These are phyloP conservation scores for Xylona heveae DNA, from an alignment of 495 filamentous ascomycete genomes.

Conservation along the genomic window DNA sequence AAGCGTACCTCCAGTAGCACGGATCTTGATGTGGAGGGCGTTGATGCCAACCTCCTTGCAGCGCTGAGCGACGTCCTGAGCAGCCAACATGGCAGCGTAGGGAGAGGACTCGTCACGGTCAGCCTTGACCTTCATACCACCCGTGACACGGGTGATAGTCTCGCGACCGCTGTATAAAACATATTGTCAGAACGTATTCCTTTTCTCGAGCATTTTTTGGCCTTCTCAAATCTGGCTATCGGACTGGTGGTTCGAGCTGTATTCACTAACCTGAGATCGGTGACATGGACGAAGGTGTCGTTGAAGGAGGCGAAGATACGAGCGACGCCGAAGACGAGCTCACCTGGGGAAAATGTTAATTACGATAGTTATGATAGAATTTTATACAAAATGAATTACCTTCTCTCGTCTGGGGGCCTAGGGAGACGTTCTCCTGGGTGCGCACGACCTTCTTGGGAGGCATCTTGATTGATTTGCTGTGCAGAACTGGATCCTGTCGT, in stretches of 20 bases:
- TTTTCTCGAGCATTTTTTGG: too few species aligned
- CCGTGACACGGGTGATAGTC: constrained; percentile 98
- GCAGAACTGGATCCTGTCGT: too few species aligned
- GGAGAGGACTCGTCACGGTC: constrained; percentile 99
- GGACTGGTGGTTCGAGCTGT: constrained; percentile 4
- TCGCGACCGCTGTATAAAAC: constrained; percentile 93
- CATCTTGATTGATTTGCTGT: constrained; percentile 36
- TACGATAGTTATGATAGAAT: background rate
- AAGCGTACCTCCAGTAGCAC: constrained; percentile 77
- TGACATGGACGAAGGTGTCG: constrained; percentile 97
- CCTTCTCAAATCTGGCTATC: too few species aligned
- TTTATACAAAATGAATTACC: constrained; percentile 25
- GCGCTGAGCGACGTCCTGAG: constrained; percentile 79
- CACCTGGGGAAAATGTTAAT: constrained; percentile 28
- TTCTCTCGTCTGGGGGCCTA: constrained; percentile 85
- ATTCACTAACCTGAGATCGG: constrained; percentile 79
- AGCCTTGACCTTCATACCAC: constrained; percentile 99
- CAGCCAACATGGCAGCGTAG: constrained; percentile 99
- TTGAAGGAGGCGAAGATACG: constrained; percentile 99
- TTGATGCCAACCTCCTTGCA: constrained; percentile 99
- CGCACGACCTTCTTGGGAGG: constrained; percentile 64
- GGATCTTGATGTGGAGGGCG: constrained; percentile 98
- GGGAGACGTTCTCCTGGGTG: constrained; percentile 90
- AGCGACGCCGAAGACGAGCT: constrained; percentile 96
- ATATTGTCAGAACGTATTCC: too few species aligned